A percentile compares a stretch with the other conserved stretches of the same genome.
Conservation (phyloP, 2,329 filamentous ascomycete genomes). For the Penicillium occitanis region DNA sequence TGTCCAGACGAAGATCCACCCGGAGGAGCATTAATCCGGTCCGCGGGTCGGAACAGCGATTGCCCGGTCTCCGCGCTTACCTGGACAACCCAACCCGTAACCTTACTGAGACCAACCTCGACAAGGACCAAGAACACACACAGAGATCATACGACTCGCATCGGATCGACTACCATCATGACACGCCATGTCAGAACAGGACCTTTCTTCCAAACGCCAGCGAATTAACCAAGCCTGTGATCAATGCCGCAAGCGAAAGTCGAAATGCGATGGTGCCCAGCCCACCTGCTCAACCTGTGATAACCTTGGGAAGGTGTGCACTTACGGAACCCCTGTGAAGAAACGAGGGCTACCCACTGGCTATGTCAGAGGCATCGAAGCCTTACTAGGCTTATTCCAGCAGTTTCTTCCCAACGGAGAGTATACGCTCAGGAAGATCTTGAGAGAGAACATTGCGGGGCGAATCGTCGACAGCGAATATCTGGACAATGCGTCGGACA, state of each 20-base stretch:
- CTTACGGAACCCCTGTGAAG: slow-evolving; percentile 71
- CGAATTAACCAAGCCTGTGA: slow-evolving; percentile 69
- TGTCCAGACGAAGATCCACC: too few species aligned
- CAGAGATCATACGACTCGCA: not conserved
- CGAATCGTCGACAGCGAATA: slow-evolving; percentile 52
- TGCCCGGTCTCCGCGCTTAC: slow-evolving; percentile 25
- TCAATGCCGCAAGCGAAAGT: slow-evolving; percentile 64
- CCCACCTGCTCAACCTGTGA: slow-evolving; percentile 68
- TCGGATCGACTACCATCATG: slow-evolving; percentile 26
- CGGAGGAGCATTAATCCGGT: slow-evolving; percentile 5
- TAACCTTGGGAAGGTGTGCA: slow-evolving; percentile 63
- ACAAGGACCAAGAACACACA: not conserved
- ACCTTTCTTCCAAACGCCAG: slow-evolving; percentile 53
- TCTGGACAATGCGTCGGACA: slow-evolving; percentile 23
- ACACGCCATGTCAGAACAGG: slow-evolving; percentile 28
- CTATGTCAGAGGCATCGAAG: slow-evolving; percentile 71
- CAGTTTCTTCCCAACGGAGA: slow-evolving; percentile 19
- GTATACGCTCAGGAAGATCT: slow-evolving; percentile 38
- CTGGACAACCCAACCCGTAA: not conserved
- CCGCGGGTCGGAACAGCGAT: slow-evolving; percentile 31
- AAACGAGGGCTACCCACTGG: slow-evolving; percentile 79
- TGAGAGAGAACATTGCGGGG: slow-evolving; percentile 59
- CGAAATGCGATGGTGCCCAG: slow-evolving; percentile 70
- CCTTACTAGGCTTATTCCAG: slow-evolving; percentile 55
- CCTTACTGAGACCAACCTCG: not conserved